Base-by-base conservation (phyloP, 257 asterid species). In the Nicotiana attenuata region DNA sequence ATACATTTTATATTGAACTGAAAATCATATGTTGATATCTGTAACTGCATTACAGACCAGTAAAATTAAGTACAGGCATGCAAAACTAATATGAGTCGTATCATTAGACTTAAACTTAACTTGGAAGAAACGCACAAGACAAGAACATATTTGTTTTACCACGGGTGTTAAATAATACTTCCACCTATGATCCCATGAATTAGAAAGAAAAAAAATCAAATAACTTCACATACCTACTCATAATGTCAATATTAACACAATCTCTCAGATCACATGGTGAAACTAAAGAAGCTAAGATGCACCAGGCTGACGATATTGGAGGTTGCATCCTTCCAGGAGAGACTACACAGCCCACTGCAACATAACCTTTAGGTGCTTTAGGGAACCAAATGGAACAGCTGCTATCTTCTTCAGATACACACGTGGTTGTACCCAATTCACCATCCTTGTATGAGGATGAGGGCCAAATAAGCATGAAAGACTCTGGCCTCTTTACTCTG, bases 281-380 rank as follows among this genome's bases (percentile, higher is more conserved):
- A 83, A 96, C 97, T 81, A 96, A 92, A 78, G 97, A 88, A 67
- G 94, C 89, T 78, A 88, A 89, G 85, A 96, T 89, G 88, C 99
- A 96, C 85, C 92, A 94, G 68, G 91, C 89, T 20, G 99, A 93
- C 16, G 99, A 88, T 81, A 84, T 47, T 22, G 94, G 85, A 88
- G 99, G 99, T 82, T 87, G 93, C 81, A 83, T 83, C 79, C 83
- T 91, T 82, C 93, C 97, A 33, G 94, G 80, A 89, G 98, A 94
- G 84, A 90, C 97, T 86, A 96, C 99, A 76, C 99, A 96, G 77
- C 99, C 99, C 91, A 96, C 69, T 20, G 99, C 93, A 82, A 94
- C 95, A 88, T 94, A 96, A 76, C 98, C 98, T 77, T 90, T 84
- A 15, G 99, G 99, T 75, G 99, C 96, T 89, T 85, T 96, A 85